Evolutionary conservation across 768 basidiomycete species (phyloP).

Genomic region (Leccinum pellstonianum): DNA sequence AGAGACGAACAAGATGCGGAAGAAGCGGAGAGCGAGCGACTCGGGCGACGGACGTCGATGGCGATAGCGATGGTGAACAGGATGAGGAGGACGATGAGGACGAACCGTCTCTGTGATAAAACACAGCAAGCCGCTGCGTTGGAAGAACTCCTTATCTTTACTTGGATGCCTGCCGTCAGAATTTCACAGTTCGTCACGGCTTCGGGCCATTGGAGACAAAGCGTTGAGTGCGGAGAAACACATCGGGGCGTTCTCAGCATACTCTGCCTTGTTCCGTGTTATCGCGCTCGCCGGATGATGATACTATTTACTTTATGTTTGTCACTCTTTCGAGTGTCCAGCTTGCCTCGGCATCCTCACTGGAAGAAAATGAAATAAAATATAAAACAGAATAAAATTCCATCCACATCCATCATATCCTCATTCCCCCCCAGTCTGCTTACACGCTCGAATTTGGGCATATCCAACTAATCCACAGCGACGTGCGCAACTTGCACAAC

Average conservation of each 20-base stretch:
- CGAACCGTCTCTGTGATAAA: slow-evolving; percentile 30
- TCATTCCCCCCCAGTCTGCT: neutral
- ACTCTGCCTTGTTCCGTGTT: too few species aligned
- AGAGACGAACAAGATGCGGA: slow-evolving; percentile 20
- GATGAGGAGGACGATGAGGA: slow-evolving; percentile 34
- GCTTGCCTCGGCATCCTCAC: too few species aligned
- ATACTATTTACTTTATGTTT: too few species aligned
- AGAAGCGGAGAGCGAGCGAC: slow-evolving; percentile 68
- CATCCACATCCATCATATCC: neutral
- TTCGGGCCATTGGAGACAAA: too few species aligned
- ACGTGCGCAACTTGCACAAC: slow-evolving; percentile 62
- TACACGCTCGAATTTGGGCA: neutral
- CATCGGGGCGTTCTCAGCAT: too few species aligned
- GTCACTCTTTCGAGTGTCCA: too few species aligned
- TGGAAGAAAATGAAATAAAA: neutral
- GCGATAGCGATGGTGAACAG: slow-evolving; percentile 37
- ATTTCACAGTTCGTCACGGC: too few species aligned
- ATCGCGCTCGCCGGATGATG: too few species aligned
- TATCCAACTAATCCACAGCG: neutral
- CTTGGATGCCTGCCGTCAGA: too few species aligned
- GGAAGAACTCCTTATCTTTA: too few species aligned
- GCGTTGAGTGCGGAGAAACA: too few species aligned
- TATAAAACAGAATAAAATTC: neutral
- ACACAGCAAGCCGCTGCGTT: too few species aligned
- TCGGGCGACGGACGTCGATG: slow-evolving; percentile 59